A percentile compares a stretch with the other conserved stretches of the same genome.
Evolutionary conservation across 1,284 basidiomycete species (phyloP).

Genomic region (Heterobasidion parviporum): DNA sequence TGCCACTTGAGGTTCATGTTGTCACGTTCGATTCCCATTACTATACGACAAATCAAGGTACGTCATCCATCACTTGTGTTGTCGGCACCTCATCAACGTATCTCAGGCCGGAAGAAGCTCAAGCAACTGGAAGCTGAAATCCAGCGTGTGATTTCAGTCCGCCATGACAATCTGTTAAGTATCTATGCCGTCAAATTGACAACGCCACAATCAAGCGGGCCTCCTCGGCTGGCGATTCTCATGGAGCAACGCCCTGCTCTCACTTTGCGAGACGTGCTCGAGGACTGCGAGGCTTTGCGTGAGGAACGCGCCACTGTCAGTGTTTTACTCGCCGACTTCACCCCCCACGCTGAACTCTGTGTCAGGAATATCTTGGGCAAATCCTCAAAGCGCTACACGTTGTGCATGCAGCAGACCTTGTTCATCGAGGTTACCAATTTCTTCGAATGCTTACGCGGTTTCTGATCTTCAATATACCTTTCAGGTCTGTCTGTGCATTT

Average conservation of each 20-base stretch:
- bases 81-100: neutral
- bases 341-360: neutral
- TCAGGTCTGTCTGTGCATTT: constrained; percentile 40
- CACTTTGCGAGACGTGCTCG: constrained; percentile 58
- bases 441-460: neutral
- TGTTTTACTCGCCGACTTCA: constrained; percentile 5
- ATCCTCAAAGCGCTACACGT: constrained; percentile 59
- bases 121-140: constrained; percentile 58
- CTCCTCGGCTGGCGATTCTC: constrained; percentile 52
- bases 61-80: neutral
- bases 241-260: constrained; percentile 57
- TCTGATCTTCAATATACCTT: neutral
- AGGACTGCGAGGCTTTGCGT: constrained; percentile 56
- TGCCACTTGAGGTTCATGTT: constrained; percentile 58
- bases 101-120: constrained; percentile 45
- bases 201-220: constrained; percentile 35
- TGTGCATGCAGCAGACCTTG: constrained; percentile 51
- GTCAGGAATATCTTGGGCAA: constrained; percentile 62
- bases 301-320: constrained; percentile 59
- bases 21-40: constrained; percentile 60
- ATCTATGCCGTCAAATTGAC: constrained; percentile 59
- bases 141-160: constrained; percentile 45
- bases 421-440: constrained; percentile 38
- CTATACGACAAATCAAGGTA: constrained; percentile 55
- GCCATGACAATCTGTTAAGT: constrained; percentile 52